Evolutionary conservation across 2,329 filamentous ascomycete genomes (phyloP).

Genomic region (Xylaria digitata): DNA sequence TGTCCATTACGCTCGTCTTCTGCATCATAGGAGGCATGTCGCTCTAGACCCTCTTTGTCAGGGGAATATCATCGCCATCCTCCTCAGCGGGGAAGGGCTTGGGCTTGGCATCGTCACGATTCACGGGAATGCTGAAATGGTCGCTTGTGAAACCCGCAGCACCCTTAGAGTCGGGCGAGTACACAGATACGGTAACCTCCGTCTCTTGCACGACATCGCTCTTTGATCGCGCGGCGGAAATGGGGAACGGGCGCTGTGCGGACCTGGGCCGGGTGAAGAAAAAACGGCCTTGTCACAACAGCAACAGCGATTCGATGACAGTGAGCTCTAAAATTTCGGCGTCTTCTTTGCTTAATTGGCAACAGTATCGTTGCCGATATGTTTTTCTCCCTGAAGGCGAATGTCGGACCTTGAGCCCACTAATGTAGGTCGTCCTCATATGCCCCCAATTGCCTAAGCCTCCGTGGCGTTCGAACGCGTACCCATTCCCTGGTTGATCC

Average conservation of each 20-base stretch:
- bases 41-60: slow-evolving; percentile 65
- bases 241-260: slow-evolving; percentile 54
- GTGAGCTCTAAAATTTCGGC: too few species aligned
- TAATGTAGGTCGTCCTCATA: slow-evolving; percentile 13
- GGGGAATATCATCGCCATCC: slow-evolving; percentile 62
- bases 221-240: slow-evolving; percentile 55
- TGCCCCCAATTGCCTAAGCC: neutral
- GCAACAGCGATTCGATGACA: too few species aligned
- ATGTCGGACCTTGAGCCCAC: slow-evolving; percentile 11
- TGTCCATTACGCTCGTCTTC: slow-evolving; percentile 75
- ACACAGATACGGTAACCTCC: slow-evolving; percentile 67
- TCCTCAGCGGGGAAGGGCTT: slow-evolving; percentile 58
- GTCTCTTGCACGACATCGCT: slow-evolving; percentile 67
- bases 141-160: slow-evolving; percentile 55
- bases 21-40: slow-evolving; percentile 73
- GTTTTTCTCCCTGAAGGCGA: neutral
- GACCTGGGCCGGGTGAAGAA: too few species aligned
- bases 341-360: too few species aligned
- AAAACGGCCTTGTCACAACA: too few species aligned
- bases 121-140: slow-evolving; percentile 67
- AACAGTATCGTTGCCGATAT: too few species aligned
- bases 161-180: slow-evolving; percentile 61
- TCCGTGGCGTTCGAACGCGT: neutral
- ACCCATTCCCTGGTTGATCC: neutral
- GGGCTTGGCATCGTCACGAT: slow-evolving; percentile 56